A percentile compares a stretch with the other conserved stretches of the same genome.
Evolutionary conservation across 139 green algal species (phyloP).

Genomic region (Haematococcus sp.): DNA sequence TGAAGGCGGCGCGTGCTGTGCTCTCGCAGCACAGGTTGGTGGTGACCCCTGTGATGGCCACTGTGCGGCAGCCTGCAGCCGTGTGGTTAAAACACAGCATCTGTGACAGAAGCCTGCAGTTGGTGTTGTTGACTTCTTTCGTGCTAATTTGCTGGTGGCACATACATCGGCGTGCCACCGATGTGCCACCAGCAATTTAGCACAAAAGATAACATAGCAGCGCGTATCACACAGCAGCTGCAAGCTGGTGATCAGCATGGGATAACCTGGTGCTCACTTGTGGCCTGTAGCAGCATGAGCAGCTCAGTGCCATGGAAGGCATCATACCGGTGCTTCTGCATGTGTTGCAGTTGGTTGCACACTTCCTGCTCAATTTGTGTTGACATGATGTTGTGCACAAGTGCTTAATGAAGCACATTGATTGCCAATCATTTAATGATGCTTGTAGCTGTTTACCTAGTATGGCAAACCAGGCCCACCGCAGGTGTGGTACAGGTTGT

Average conservation of each 20-base stretch:
- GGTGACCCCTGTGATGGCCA: neutral
- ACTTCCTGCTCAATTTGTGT: neutral
- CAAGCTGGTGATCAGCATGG: neutral
- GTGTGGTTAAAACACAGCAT: neutral
- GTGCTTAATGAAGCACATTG: neutral
- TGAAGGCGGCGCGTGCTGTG: neutral
- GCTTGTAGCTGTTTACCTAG: too few species aligned
- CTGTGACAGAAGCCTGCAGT: neutral
- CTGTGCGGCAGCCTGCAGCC: neutral
- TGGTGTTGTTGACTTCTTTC: neutral
- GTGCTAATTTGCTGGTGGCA: neutral
- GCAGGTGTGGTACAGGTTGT: too few species aligned
- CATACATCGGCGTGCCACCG: too few species aligned
- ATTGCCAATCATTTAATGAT: too few species aligned
- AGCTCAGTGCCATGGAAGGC: neutral
- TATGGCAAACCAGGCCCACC: too few species aligned
- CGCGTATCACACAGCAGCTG: neutral
- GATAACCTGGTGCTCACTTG: neutral
- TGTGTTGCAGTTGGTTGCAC: neutral
- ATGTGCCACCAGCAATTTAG: too few species aligned
- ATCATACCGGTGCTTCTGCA: slow-evolving; percentile 6
- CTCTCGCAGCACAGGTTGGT: neutral
- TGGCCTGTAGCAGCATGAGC: neutral
- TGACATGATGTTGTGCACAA: neutral
- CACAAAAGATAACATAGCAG: neutral